These are phyloP conservation scores for Diplodia sapinea DNA, from an alignment of 2,329 filamentous ascomycete genomes.

Conservation along the genomic window DNA sequence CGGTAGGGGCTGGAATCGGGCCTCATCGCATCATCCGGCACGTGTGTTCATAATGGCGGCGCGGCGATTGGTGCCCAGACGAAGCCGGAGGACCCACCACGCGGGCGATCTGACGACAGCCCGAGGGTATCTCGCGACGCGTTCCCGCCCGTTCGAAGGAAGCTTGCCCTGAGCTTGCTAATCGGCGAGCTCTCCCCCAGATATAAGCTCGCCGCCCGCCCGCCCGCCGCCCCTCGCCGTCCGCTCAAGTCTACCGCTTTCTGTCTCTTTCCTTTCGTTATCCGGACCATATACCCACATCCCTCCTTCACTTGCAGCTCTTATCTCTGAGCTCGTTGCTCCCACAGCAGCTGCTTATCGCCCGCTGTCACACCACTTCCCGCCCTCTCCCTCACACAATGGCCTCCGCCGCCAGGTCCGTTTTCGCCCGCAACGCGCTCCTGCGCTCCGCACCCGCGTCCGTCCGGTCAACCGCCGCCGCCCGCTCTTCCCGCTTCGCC, in stretches of 20 bases:
- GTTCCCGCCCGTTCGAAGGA: background rate
- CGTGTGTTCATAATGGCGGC: slow-evolving; percentile 12
- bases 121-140: slow-evolving; percentile 15
- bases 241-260: background rate
- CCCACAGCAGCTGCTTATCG: slow-evolving; percentile 12
- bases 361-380: slow-evolving; percentile 14
- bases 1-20: slow-evolving; percentile 24
- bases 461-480: slow-evolving; percentile 61
- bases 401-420: slow-evolving; percentile 29
- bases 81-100: slow-evolving; percentile 18
- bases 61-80: slow-evolving; percentile 27
- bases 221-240: background rate
- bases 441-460: slow-evolving; percentile 52
- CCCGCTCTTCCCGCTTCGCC: slow-evolving; percentile 55
- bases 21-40: slow-evolving; percentile 22
- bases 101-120: slow-evolving; percentile 17
- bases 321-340: slow-evolving; percentile 2
- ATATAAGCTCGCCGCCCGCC: slow-evolving; percentile 23
- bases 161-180: slow-evolving; percentile 11
- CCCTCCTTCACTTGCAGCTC: slow-evolving; percentile 4
- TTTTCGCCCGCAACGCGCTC: slow-evolving; percentile 37
- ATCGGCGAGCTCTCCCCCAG: slow-evolving; percentile 1
- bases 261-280: background rate
- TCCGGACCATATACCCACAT: slow-evolving; percentile 2
- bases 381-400: slow-evolving; percentile 1